Conservation (phyloP, 257 asterid genomes). For the Jacaranda copaia region DNA sequence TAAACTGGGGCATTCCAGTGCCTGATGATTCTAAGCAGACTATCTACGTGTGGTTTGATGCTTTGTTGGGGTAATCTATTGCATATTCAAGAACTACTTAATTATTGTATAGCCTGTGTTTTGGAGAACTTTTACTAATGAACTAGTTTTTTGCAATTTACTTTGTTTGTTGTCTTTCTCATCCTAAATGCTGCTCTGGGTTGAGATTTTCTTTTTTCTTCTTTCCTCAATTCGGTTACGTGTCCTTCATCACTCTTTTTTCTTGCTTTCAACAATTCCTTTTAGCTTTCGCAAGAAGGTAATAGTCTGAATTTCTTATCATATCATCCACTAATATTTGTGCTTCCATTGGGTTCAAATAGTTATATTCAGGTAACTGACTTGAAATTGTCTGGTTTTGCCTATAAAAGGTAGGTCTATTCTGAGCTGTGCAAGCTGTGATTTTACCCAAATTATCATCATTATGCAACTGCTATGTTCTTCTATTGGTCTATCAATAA, state of each 20-base stretch:
- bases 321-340: not conserved
- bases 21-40: slow-evolving; percentile 88
- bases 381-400: slow-evolving; percentile 8
- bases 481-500: slow-evolving; percentile 3
- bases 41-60: slow-evolving; percentile 99
- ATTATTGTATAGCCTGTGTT: slow-evolving; percentile 19
- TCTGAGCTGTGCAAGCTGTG: not conserved
- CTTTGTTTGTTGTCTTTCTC: not conserved
- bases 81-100: slow-evolving; percentile 28
- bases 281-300: not conserved
- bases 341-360: not conserved
- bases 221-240: not conserved
- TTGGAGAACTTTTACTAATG: slow-evolving; percentile 3
- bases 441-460: not conserved
- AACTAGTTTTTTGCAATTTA: slow-evolving; percentile 10
- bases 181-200: not conserved
- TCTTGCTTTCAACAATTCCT: not conserved
- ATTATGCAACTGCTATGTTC: not conserved
- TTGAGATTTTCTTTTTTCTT: slow-evolving; percentile 28
- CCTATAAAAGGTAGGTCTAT: not conserved
- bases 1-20: slow-evolving; percentile 91
- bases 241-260: slow-evolving; percentile 3
- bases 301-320: not conserved
- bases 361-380: slow-evolving; percentile 1
- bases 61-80: slow-evolving; percentile 86